Percentiles rank a stretch among this genome's conserved stretches.
Conservation (phyloP, 1,139 yeast genomes). For the Keqinozyma sinolaborantium region DNA sequence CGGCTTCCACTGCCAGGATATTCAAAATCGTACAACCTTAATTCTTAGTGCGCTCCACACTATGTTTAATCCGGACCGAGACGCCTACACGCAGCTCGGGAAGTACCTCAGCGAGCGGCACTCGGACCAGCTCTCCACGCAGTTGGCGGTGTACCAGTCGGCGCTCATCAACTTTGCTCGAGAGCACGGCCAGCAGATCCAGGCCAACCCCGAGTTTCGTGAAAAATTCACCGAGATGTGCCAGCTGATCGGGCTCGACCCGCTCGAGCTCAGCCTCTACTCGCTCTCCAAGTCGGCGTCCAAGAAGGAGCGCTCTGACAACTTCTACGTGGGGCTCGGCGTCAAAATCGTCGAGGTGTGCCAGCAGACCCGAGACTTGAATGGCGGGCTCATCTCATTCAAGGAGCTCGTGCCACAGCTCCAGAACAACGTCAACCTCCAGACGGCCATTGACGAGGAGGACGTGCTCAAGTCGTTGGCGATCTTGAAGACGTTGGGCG, state of each 20-base stretch:
- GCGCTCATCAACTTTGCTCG: constrained; percentile 62
- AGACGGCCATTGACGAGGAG: constrained; percentile 13
- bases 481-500: constrained; percentile 25
- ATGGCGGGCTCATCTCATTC: constrained; percentile 76
- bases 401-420: constrained; percentile 47
- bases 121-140: constrained; percentile 51
- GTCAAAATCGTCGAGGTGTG: constrained; percentile 75
- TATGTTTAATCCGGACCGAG: constrained; percentile 16
- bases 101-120: constrained; percentile 33
- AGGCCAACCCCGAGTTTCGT: constrained; percentile 61
- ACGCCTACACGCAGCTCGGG: constrained; percentile 26
- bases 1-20: no score
- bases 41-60: no score
- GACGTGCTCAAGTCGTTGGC: constrained; percentile 19
- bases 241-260: constrained; percentile 78
- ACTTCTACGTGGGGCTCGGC: constrained; percentile 61
- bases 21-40: no score
- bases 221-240: constrained; percentile 74
- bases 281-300: constrained; percentile 14
- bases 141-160: constrained; percentile 56
- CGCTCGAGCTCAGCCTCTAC: constrained; percentile 48
- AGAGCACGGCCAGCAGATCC: constrained; percentile 59
- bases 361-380: constrained; percentile 62
- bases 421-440: constrained; percentile 16
- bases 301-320: constrained; percentile 34